Base-by-base conservation (phyloP, 2,329 filamentous ascomycete genomes). In the Juglanconis oblonga region DNA sequence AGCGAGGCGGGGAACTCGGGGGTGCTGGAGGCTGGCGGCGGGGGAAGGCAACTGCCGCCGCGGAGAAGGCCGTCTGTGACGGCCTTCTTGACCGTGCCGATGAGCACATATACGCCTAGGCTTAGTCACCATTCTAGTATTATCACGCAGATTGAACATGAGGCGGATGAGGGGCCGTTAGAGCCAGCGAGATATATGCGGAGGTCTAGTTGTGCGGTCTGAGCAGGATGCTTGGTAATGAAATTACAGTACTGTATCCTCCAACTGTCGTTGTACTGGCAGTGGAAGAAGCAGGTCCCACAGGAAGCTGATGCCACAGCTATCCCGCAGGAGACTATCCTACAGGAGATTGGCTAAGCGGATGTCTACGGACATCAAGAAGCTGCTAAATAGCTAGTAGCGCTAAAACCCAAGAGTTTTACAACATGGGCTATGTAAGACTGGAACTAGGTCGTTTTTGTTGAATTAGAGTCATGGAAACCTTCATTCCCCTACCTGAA, bases 61-160 rank as follows among this genome's bases (percentile, higher is more conserved):
- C 52, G 29, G 31, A 42, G 51, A 49, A 33, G 53, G 48, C 11
- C 8, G 36, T 38, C 32, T 9, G 13, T n/a, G 29, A 29, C 17
- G 1, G 53, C 24, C 7, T 31, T 48, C 9, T 10, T 48, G 45
- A 31, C 45, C 10, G 45, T 48, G 45, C 45, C 45, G 17, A 29
- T 48, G 45, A 48, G n/a, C 29, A 4, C 31, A 17, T 40, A 55
- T 36, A 31, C 29, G 57, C 47, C 45, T 10, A 36, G 48, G 52
- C 29, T 55, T 17, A 45, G 53, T n/a, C 33, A 60, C 13, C 51
- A 52, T 14, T 57, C 53, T 3, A 60, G 58, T 11, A 45, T 53
- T 42, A 57, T 36, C 11, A 48, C 40, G 29, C 53, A 49, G 31
- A 35, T 52, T 17, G 53, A 60, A 48, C 48, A 59, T 3, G 36